phyloP scores from a whole-genome alignment of 1,284 basidiomycete species.

The Tilletia indica region DNA sequence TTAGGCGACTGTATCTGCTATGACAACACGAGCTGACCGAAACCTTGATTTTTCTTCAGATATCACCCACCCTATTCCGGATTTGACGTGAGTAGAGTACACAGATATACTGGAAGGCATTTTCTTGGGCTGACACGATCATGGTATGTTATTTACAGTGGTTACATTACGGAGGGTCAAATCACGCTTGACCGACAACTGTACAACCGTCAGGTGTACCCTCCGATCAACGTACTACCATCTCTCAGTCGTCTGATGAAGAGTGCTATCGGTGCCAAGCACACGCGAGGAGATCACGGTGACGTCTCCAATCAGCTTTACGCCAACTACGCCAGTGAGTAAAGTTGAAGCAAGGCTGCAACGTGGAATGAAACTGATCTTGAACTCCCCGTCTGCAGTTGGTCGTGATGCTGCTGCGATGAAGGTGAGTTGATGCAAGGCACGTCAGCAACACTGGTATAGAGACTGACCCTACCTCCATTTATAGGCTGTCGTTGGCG shows the following conservation, averaged over 20 bases:
- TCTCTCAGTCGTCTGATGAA: slow-evolving; percentile 99
- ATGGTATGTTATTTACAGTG: slow-evolving; percentile 52
- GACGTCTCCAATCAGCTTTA: slow-evolving; percentile 74
- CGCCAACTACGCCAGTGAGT: slow-evolving; percentile 46
- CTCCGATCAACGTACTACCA: slow-evolving; percentile 98
- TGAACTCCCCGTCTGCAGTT: slow-evolving; percentile 80
- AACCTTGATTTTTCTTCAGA: slow-evolving; percentile 56
- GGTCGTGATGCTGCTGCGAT: slow-evolving; percentile 95
- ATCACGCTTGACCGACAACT: slow-evolving; percentile 91
- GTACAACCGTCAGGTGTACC: slow-evolving; percentile 95
- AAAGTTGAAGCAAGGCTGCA: not conserved
- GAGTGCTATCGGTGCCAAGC: slow-evolving; percentile 94
- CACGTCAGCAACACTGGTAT: not conserved
- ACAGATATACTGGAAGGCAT: no score
- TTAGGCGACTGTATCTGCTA: slow-evolving; percentile 21
- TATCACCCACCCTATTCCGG: slow-evolving; percentile 99
- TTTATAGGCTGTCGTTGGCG: slow-evolving; percentile 85
- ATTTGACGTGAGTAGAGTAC: slow-evolving; percentile 65
- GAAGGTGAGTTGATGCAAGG: slow-evolving; percentile 63
- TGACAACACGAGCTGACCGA: slow-evolving; percentile 21
- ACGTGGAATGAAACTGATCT: slow-evolving; percentile 61
- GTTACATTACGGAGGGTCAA: slow-evolving; percentile 98
- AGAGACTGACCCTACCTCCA: not conserved
- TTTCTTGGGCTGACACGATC: no score
- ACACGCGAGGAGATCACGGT: slow-evolving; percentile 96